phyloP scores from a whole-genome alignment of 495 filamentous ascomycete genomes.

The Neurospora tetrasperma region DNA sequence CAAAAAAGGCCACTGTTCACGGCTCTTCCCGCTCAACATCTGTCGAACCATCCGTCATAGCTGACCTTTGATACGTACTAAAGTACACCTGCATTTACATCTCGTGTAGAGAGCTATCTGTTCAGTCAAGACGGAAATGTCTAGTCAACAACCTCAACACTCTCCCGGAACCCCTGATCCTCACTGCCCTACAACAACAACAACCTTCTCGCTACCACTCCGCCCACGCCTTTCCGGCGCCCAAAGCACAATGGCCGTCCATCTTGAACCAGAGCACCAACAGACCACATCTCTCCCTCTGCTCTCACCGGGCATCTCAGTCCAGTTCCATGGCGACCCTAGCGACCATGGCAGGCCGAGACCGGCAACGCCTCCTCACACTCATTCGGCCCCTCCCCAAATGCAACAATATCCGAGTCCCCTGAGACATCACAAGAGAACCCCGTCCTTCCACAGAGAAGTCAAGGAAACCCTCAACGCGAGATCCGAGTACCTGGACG shows the following conservation, averaged over 20 bases:
- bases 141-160: not conserved
- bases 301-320: slow-evolving; percentile 29
- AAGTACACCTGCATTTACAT: not conserved
- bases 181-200: not conserved
- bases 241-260: slow-evolving; percentile 5
- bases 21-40: not conserved
- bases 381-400: slow-evolving; percentile 26
- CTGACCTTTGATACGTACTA: not conserved
- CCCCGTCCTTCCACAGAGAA: slow-evolving; percentile 57
- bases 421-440: slow-evolving; percentile 63
- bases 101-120: not conserved
- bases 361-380: slow-evolving; percentile 8
- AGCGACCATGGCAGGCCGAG: not conserved
- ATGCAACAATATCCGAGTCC: slow-evolving; percentile 47
- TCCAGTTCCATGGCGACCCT: slow-evolving; percentile 28
- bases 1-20: not conserved
- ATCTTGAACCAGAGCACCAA: not conserved
- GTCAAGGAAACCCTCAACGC: slow-evolving; percentile 94
- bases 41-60: not conserved
- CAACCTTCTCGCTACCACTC: slow-evolving; percentile 8
- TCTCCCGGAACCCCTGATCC: not conserved
- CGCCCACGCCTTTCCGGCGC: slow-evolving; percentile 4
- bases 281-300: slow-evolving; percentile 13
- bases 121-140: not conserved
- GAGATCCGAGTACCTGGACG: slow-evolving; percentile 73